These are phyloP conservation scores for Aspergillus alliaceus DNA, from an alignment of 2,329 filamentous ascomycete species.

Conservation along the genomic window DNA sequence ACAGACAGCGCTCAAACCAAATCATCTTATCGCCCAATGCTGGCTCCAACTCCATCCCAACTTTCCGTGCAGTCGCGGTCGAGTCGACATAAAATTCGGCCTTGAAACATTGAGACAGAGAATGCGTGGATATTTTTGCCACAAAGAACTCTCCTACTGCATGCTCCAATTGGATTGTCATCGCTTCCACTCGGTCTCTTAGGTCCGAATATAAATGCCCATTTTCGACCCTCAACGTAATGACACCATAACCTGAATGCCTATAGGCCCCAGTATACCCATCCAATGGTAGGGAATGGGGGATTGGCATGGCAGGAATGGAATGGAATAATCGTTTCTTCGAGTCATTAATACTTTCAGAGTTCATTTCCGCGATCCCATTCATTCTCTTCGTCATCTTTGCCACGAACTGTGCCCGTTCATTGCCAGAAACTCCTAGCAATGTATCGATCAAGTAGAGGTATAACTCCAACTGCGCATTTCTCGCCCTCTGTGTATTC, in stretches of 20 bases:
- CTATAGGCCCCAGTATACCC: constrained; percentile 19
- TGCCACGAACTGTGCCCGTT: constrained; percentile 4
- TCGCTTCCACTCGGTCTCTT: constrained; percentile 10
- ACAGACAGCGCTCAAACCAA: constrained; percentile 14
- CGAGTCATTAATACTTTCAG: not conserved
- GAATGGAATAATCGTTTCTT: constrained; percentile 14
- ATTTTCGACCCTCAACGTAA: constrained; percentile 4
- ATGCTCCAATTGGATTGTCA: constrained; percentile 13
- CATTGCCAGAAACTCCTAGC: constrained; percentile 9
- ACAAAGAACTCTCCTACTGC: constrained; percentile 22
- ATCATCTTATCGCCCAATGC: constrained; percentile 14
- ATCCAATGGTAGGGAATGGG: constrained; percentile 12
- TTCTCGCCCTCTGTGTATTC: constrained; percentile 14
- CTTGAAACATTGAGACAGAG: not conserved
- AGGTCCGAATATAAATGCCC: constrained; percentile 11
- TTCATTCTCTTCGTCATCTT: constrained; percentile 1
- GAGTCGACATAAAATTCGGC: constrained; percentile 17
- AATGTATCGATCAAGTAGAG: constrained; percentile 15
- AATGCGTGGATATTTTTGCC: not conserved
- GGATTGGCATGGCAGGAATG: constrained; percentile 6
- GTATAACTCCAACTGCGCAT: constrained; percentile 13
- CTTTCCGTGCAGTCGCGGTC: constrained; percentile 1
- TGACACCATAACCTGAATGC: constrained; percentile 6
- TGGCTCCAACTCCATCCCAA: constrained; percentile 17
- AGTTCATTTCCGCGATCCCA: not conserved